Percentiles rank a stretch among this genome's conserved stretches.
phyloP scores from a whole-genome alignment of 495 filamentous ascomycete species.

The Xylaria grammica region DNA sequence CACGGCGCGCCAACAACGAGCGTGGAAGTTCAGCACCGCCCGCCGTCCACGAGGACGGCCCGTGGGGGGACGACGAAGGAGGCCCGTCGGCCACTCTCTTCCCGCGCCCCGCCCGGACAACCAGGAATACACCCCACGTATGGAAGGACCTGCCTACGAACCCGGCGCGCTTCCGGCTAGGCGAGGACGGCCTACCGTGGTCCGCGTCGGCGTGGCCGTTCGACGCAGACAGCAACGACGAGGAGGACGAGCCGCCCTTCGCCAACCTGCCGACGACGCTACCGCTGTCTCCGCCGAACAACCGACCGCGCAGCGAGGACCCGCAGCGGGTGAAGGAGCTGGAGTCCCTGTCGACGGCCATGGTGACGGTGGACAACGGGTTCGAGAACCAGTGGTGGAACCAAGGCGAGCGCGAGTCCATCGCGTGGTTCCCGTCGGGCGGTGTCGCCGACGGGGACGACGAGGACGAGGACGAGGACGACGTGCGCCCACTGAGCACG shows the following conservation, averaged over 20 bases:
- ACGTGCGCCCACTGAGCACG: constrained; percentile 11
- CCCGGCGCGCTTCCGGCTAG: constrained; percentile 49
- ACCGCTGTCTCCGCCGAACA: constrained; percentile 22
- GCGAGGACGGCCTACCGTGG: constrained; percentile 53
- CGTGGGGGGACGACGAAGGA: constrained; percentile 42
- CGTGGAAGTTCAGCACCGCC: constrained; percentile 53
- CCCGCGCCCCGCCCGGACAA: constrained; percentile 16
- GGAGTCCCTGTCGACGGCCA: constrained; percentile 54
- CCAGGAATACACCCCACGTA: constrained; percentile 26
- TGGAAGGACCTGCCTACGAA: constrained; percentile 47
- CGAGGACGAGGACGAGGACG: too few relatives aligned
- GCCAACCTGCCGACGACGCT: constrained; percentile 29
- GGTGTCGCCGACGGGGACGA: too few relatives aligned
- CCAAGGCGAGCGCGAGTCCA: constrained; percentile 41
- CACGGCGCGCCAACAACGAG: constrained; percentile 28
- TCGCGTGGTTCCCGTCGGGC: constrained; percentile 23
- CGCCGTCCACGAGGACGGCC: constrained; percentile 48
- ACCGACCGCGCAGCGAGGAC: constrained; percentile 25
- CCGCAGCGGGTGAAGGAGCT: constrained; percentile 45
- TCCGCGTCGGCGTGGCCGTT: constrained; percentile 44
- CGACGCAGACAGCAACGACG: constrained; percentile 13
- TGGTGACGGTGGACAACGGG: constrained; percentile 62
- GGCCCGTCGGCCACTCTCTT: constrained; percentile 30
- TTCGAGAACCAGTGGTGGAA: constrained; percentile 60
- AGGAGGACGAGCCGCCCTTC: constrained; percentile 16